Conservation (phyloP, 2,329 filamentous ascomycete species). For the Paecilomyces variotii region DNA sequence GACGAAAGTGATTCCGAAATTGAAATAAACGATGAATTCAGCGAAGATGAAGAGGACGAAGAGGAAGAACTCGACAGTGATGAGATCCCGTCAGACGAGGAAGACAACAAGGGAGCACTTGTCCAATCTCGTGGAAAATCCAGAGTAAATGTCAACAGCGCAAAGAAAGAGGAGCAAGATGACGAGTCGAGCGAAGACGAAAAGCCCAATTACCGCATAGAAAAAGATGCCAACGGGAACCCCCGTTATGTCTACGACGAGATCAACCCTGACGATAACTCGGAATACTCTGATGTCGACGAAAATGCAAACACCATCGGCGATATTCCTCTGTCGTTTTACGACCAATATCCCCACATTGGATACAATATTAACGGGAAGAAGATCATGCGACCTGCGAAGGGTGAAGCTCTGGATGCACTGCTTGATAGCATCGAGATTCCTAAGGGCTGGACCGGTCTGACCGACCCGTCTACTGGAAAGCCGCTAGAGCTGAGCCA, state of each 20-base stretch:
- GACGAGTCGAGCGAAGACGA: constrained; percentile 26
- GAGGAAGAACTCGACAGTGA: constrained; percentile 45
- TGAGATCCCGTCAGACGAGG: constrained; percentile 41
- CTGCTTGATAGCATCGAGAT: constrained; percentile 93
- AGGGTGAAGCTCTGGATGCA: constrained; percentile 85
- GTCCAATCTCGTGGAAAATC: not conserved
- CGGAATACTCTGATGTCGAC: constrained; percentile 81
- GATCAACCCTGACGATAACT: constrained; percentile 91
- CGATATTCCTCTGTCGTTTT: constrained; percentile 87
- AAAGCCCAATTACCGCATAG: constrained; percentile 50
- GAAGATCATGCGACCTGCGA: constrained; percentile 92
- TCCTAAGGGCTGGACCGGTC: constrained; percentile 92
- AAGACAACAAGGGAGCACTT: constrained; percentile 16
- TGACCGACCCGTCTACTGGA: constrained; percentile 89
- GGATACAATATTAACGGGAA: constrained; percentile 99
- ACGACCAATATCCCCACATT: constrained; percentile 96
- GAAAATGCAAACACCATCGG: constrained; percentile 85
- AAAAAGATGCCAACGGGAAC: constrained; percentile 82
- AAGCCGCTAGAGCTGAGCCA: constrained; percentile 81
- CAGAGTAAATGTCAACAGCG: not conserved
- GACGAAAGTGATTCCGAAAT: constrained; percentile 39
- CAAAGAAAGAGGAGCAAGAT: constrained; percentile 3
- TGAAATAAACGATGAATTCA: constrained; percentile 50
- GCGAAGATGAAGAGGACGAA: constrained; percentile 41
- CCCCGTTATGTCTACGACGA: constrained; percentile 87